Base-by-base conservation (phyloP, 345 rosid genomes). In the Durio zibethinus region DNA sequence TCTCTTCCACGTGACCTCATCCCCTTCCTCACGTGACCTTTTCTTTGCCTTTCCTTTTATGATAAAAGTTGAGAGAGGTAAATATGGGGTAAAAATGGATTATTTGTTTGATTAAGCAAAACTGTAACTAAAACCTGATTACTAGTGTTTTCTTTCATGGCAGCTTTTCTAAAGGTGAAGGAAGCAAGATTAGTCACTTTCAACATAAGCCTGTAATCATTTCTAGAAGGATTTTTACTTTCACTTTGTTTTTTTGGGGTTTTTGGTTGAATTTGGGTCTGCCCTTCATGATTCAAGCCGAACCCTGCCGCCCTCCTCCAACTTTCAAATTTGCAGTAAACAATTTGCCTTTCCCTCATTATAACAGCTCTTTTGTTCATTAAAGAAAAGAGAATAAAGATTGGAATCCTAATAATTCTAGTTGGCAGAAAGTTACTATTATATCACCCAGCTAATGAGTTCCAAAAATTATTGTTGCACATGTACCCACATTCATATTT, bases 1-100 rank as follows among this genome's bases (percentile, higher is more conserved):
- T 69, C 85, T 40, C 40, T 43, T 67, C 63, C 89, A 85, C 90
- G 85, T 89, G 88, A 88, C 79, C 86, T 84, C 60, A 18, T 75
- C 65, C 74, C 82, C 15, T 59, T 66, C 78, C 84, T 81, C 88
- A 85, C 90, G 87, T 88, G 88, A 64, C 83, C 67, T 47, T 64
- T 76, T 59, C 81, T 61, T 76, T 2, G 1, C 36, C 25, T 65
- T 23, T 2, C 42, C 6, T 15, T 77, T 20, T 27, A 31, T 6
- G 23, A 18, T 33, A 42, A 81, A 33, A 4, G 33, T 25, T n/a
- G n/a, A n/a, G 53, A 38, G 47, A 18, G 47, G 23, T 14, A 27
- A 59, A 59, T 16, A 27, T 36, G 54, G 73, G 73, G 21, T 25
- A 4, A 16, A 65, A 43, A 53, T 14, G 74, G 50, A 50, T 38